These are phyloP conservation scores for Herpotrichia juniperi DNA, from an alignment of 2,329 filamentous ascomycete species.

Conservation along the genomic window DNA sequence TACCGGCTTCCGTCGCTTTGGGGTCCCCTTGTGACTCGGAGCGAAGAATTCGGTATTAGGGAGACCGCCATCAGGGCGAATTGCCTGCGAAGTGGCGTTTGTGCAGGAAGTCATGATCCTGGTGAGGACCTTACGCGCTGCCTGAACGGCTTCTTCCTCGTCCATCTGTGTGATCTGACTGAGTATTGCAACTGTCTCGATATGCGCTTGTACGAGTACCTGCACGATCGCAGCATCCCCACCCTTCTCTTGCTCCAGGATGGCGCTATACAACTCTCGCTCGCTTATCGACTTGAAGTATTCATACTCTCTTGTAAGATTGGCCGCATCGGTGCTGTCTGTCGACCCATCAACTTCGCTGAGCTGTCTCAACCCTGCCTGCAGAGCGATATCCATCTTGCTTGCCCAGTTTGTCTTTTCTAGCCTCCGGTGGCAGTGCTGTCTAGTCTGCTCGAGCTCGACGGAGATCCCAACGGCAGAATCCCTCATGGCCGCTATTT, in stretches of 20 bases:
- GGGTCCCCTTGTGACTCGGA: conserved; percentile 74
- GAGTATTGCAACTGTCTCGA: conserved; percentile 86
- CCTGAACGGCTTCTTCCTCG: conserved; percentile 80
- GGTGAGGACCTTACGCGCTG: conserved; percentile 77
- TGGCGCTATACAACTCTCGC: conserved; percentile 75
- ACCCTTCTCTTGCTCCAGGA: conserved; percentile 82
- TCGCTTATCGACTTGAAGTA: conserved; percentile 83
- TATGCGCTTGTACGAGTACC: conserved; percentile 84
- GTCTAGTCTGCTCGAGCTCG: conserved; percentile 87
- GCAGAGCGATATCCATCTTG: conserved; percentile 82
- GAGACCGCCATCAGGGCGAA: conserved; percentile 83
- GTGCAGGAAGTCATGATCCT: conserved; percentile 80
- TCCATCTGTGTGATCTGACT: conserved; percentile 81
- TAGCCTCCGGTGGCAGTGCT: conserved; percentile 86
- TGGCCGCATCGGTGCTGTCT: conserved; percentile 72
- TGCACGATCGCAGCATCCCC: conserved; percentile 81
- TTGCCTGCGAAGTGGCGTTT: conserved; percentile 77
- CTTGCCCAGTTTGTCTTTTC: conserved; percentile 86
- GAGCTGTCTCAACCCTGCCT: conserved; percentile 82
- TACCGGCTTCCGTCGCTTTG: conserved; percentile 69
- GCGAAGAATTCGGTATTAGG: conserved; percentile 69
- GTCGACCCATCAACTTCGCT: conserved; percentile 68
- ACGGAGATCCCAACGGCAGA: conserved; percentile 86
- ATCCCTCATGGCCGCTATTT: conserved; percentile 78
- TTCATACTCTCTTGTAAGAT: conserved; percentile 80